Evolutionary conservation across 257 asterid species (phyloP).

Genomic region (Nicotiana tabacum): DNA sequence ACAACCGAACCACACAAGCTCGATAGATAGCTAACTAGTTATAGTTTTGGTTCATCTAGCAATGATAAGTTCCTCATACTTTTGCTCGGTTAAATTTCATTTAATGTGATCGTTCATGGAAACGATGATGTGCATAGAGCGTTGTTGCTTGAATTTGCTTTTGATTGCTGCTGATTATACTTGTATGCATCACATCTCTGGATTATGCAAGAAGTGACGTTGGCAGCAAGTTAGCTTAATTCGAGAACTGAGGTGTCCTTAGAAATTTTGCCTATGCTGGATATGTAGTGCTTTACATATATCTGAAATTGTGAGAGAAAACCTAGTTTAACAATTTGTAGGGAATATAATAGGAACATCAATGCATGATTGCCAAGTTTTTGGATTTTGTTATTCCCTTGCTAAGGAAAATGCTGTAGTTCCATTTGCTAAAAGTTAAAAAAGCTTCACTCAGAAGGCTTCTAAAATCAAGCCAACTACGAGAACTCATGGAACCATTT

Average conservation of each 20-base stretch:
- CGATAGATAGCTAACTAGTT: neutral
- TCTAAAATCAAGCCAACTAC: neutral
- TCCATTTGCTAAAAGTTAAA: neutral
- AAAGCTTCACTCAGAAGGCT: neutral
- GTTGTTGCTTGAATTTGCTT: neutral
- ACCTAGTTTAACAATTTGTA: constrained; percentile 1
- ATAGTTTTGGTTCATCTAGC: neutral
- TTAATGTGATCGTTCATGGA: neutral
- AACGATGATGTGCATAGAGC: neutral
- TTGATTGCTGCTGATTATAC: constrained; percentile 4
- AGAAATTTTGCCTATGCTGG: neutral
- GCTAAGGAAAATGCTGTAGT: neutral
- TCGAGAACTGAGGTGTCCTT: neutral
- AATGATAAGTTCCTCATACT: neutral
- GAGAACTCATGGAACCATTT: neutral
- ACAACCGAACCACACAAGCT: neutral
- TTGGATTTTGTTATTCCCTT: neutral
- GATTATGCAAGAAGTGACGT: neutral
- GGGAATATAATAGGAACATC: neutral
- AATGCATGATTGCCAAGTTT: neutral
- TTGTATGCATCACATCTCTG: neutral
- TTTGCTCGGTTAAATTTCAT: neutral
- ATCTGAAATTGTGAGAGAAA: neutral
- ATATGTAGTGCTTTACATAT: neutral
- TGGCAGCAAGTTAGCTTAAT: neutral